phyloP scores from a whole-genome alignment of 1,139 yeast species.

The Kodamaea ohmeri region DNA sequence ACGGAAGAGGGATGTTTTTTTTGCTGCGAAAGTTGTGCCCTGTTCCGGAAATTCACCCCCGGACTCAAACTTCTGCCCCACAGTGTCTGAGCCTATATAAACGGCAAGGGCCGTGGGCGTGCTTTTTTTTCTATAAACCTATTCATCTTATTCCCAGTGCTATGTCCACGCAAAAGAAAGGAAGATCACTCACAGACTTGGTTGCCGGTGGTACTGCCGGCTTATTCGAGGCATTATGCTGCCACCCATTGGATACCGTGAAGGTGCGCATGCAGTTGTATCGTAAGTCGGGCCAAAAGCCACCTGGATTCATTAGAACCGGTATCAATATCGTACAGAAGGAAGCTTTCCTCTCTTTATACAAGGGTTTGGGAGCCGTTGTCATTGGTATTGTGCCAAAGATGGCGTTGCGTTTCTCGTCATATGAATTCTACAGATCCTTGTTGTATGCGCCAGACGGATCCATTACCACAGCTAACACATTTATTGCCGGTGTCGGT shows the following conservation, averaged over 20 bases:
- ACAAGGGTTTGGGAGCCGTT: slow-evolving; percentile 96
- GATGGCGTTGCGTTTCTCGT: slow-evolving; percentile 95
- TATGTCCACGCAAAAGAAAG: slow-evolving; percentile 30
- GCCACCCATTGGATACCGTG: slow-evolving; percentile 94
- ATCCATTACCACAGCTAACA: slow-evolving; percentile 63
- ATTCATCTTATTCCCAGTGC: neutral
- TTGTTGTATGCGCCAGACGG: slow-evolving; percentile 67
- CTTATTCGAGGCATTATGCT: slow-evolving; percentile 89
- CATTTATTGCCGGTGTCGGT: slow-evolving; percentile 92
- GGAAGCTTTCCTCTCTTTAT: slow-evolving; percentile 82
- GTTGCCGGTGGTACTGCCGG: slow-evolving; percentile 98
- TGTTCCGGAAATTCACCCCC: slow-evolving; percentile 7
- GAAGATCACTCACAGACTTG: slow-evolving; percentile 63
- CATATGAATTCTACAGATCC: slow-evolving; percentile 84
- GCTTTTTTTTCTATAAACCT: slow-evolving; percentile 1
- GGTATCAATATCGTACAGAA: slow-evolving; percentile 75
- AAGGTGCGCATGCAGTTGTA: slow-evolving; percentile 96
- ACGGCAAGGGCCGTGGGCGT: slow-evolving; percentile 3
- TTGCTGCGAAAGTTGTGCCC: slow-evolving; percentile 4
- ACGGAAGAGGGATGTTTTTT: slow-evolving; percentile 14
- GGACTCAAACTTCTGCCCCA: slow-evolving; percentile 7
- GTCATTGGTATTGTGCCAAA: slow-evolving; percentile 96
- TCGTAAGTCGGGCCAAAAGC: slow-evolving; percentile 58
- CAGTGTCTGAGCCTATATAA: slow-evolving; percentile 6
- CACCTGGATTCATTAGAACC: slow-evolving; percentile 83